Evolutionary conservation across 2,329 filamentous ascomycete genomes (phyloP).

Genomic region (Trichoderma arundinaceum): DNA sequence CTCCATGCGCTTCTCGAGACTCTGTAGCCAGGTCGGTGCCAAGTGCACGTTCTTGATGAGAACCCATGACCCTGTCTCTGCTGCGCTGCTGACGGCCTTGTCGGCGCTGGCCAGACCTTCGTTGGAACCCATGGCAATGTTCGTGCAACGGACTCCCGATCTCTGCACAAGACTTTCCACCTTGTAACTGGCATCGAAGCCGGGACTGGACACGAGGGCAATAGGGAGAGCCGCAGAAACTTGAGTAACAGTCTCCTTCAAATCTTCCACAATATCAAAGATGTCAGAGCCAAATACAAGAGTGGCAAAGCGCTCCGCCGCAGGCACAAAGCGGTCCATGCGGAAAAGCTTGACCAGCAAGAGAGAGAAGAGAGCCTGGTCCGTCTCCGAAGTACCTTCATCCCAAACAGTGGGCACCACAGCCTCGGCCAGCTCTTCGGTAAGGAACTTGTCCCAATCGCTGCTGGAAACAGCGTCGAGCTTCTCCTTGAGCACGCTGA

Average conservation of each 20-base stretch:
- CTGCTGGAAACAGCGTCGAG: conserved; percentile 65
- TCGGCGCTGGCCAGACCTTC: conserved; percentile 91
- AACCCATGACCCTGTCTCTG: conserved; percentile 92
- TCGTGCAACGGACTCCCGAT: conserved; percentile 81
- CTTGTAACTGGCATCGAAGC: conserved; percentile 99
- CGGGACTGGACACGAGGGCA: conserved; percentile 89
- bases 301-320: conserved; percentile 87
- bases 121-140: conserved; percentile 98
- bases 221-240: conserved; percentile 85
- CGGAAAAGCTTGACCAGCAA: conserved; percentile 93
- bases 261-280: conserved; percentile 83
- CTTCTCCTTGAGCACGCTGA: conserved; percentile 74
- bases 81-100: conserved; percentile 92
- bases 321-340: conserved; percentile 91
- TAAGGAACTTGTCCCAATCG: conserved; percentile 82
- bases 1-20: conserved; percentile 94
- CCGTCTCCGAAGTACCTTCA: conserved; percentile 64
- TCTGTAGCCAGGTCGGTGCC: conserved; percentile 94
- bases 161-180: conserved; percentile 93
- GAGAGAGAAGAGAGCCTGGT: conserved; percentile 81
- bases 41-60: conserved; percentile 99
- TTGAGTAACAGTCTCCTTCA: conserved; percentile 82
- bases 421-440: conserved; percentile 85
- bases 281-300: conserved; percentile 83
- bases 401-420: conserved; percentile 80